Percentiles rank a stretch among this genome's conserved stretches.
These are phyloP conservation scores for Emergomyces orientalis DNA, from an alignment of 2,329 filamentous ascomycete species.

Conservation along the genomic window DNA sequence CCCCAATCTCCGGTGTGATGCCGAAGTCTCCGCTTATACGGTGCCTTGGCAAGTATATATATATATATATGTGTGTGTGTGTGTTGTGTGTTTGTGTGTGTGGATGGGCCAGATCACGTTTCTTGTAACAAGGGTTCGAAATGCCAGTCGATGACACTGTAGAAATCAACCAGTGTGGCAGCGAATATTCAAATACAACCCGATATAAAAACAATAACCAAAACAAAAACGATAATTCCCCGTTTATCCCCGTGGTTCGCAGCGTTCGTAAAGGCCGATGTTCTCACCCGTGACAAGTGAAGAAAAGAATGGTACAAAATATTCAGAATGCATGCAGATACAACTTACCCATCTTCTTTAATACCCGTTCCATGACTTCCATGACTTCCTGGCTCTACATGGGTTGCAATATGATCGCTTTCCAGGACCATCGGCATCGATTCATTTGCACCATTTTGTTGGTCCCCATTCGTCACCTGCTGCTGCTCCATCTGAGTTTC, in stretches of 20 bases:
- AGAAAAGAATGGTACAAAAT: conserved; percentile 1
- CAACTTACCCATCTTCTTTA: conserved; percentile 86
- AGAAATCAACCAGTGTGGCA: not conserved
- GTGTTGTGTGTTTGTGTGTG: not conserved
- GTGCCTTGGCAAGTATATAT: not conserved
- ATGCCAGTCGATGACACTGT: not conserved
- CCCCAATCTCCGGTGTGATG: not conserved
- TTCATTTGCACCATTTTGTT: conserved; percentile 21
- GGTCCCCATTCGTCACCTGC: not conserved
- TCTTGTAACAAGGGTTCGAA: not conserved
- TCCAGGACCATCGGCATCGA: conserved; percentile 23
- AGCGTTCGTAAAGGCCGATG: not conserved
- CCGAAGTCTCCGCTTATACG: not conserved
- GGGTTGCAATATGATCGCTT: conserved; percentile 16
- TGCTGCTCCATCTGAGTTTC: conserved; percentile 19
- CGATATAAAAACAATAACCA: not conserved
- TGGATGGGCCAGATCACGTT: not conserved
- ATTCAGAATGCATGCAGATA: conserved; percentile 3
- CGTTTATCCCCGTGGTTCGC: not conserved
- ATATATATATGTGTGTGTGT: no score
- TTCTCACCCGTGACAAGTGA: not conserved
- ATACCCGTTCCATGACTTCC: conserved; percentile 40
- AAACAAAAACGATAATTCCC: not conserved
- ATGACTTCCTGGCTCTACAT: conserved; percentile 27
- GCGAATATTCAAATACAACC: not conserved